Percentiles rank a stretch among this genome's conserved stretches.
Evolutionary conservation across 2,329 filamentous ascomycete genomes (phyloP).

Genomic region (Periconia digitata): DNA sequence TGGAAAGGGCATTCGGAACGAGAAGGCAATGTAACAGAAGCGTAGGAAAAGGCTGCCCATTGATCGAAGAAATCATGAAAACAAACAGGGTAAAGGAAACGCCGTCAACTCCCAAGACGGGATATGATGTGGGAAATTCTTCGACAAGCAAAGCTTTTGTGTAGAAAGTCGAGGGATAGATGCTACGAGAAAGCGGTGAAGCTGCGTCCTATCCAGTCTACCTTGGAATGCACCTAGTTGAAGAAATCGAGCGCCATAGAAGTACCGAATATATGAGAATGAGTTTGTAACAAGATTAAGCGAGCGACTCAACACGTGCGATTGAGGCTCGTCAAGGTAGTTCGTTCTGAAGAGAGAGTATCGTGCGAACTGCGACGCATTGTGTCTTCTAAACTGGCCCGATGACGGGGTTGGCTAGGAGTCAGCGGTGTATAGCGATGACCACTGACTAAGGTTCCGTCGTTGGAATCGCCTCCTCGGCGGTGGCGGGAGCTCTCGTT

Average conservation of each 20-base stretch:
- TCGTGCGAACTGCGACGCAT: constrained; percentile 17
- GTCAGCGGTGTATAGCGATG: constrained; percentile 36
- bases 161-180: too few species aligned
- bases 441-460: constrained; percentile 44
- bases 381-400: constrained; percentile 7
- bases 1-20: too few species aligned
- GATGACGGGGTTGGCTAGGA: constrained; percentile 3
- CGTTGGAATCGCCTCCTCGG: constrained; percentile 20
- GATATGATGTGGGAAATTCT: too few species aligned
- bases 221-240: too few species aligned
- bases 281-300: constrained; percentile 14
- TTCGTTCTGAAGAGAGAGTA: constrained; percentile 6
- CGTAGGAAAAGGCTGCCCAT: too few species aligned
- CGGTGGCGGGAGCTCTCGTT: constrained; percentile 31
- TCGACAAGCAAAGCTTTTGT: too few species aligned
- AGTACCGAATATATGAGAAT: background rate
- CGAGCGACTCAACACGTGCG: background rate
- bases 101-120: too few species aligned
- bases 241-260: background rate
- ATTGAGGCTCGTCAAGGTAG: constrained; percentile 19
- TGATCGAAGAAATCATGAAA: too few species aligned
- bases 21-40: too few species aligned
- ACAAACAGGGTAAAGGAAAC: too few species aligned
- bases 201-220: background rate
- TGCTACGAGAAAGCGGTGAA: background rate